These are phyloP conservation scores for Hymenoscyphus fructigenus DNA, from an alignment of 2,329 filamentous ascomycete genomes.

Conservation along the genomic window DNA sequence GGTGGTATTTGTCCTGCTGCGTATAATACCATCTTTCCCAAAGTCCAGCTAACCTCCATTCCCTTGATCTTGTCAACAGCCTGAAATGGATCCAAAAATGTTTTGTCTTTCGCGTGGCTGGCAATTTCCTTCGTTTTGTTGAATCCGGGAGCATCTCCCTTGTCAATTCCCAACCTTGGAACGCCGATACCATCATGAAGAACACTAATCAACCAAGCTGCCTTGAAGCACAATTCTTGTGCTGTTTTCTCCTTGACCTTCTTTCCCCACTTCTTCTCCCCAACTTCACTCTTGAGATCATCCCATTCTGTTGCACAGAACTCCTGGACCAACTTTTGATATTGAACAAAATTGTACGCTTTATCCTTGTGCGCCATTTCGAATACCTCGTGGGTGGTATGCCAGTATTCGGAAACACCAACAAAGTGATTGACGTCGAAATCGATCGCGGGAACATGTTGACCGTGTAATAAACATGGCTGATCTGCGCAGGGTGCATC, in stretches of 20 bases:
- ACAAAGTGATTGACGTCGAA: slow-evolving; percentile 98
- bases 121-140: slow-evolving; percentile 74
- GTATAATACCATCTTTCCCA: slow-evolving; percentile 95
- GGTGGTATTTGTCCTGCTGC: slow-evolving; percentile 84
- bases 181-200: slow-evolving; percentile 95
- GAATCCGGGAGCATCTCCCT: slow-evolving; percentile 47
- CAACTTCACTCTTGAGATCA: slow-evolving; percentile 66
- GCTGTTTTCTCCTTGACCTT: slow-evolving; percentile 74
- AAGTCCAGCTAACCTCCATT: slow-evolving; percentile 93
- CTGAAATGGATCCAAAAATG: slow-evolving; percentile 82
- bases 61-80: slow-evolving; percentile 89
- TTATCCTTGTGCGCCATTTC: slow-evolving; percentile 71
- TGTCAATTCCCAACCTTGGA: slow-evolving; percentile 78
- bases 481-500: slow-evolving; percentile 78
- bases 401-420: slow-evolving; percentile 98
- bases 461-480: slow-evolving; percentile 86
- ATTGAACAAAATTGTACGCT: slow-evolving; percentile 86
- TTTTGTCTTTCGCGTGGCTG: slow-evolving; percentile 68
- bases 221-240: slow-evolving; percentile 92
- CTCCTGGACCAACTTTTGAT: slow-evolving; percentile 78
- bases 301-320: slow-evolving; percentile 87
- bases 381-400: slow-evolving; percentile 95
- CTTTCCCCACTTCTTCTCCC: slow-evolving; percentile 68
- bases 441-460: slow-evolving; percentile 92
- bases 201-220: slow-evolving; percentile 95